Evolutionary conservation across 192 early-diverging fungal species (phyloP), one percentile per base, ranked within the genome.

Genomic region (Coemansia sp.): DNA sequence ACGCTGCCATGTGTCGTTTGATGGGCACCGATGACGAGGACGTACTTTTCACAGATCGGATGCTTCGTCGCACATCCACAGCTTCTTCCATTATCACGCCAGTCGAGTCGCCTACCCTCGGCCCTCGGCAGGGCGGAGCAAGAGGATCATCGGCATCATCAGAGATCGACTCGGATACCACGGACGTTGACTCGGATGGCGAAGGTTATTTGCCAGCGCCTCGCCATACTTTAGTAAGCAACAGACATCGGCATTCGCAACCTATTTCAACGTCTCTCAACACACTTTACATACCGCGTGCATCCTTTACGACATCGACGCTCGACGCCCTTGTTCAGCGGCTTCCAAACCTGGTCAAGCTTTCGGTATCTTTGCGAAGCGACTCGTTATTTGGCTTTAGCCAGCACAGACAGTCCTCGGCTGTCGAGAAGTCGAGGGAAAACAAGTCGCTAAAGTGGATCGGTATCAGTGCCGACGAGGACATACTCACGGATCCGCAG

Each of bases 381-480:
- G 67, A 72, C 57, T 52, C 75, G 50, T 29, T 52, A 7, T 59
- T 66, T 14, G 22, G 52, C 19, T 25, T 36, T 25, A 15, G 34
- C 46, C 58, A 35, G 33, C 22, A 45, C 57, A n/a, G 35, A 33
- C 33, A 9, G 1, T 25, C 55, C 32, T 8, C 22, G 22, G 29
- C 55, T 19, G 48, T 34, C 14, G 55, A 61, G 9, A 29, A 58
- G 55, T 49, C 50, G 9, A 57, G 58, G 65, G 43, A 55, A 17
- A 70, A 77, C 42, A 17, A 9, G 11, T 25, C 66, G 14, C 64
- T 73, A 34, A 61, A 55, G 34, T 70, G 71, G 64, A 57, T 70
- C 20, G 67, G 56, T 9, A 40, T 80, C 36, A 68, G 58, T 11
- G 72, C 78, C 60, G 78, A 80, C 46, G 78, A 74, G 62, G 78